Percentiles rank a stretch among this genome's conserved stretches.
Evolutionary conservation across 257 asterid species (phyloP).

Genomic region (Jacaranda copaia): DNA sequence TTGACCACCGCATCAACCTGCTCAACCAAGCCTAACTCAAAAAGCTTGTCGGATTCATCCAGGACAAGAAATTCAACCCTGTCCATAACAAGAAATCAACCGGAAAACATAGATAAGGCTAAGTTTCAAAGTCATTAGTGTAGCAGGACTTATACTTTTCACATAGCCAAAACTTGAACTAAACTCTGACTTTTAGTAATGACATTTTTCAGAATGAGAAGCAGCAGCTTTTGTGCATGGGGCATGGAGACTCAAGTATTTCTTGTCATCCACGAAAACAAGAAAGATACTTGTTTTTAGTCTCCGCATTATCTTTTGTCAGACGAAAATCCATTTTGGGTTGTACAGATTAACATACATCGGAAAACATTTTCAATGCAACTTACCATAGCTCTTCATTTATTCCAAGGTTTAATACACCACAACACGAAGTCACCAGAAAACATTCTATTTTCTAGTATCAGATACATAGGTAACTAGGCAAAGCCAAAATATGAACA

Average conservation of each 20-base stretch:
- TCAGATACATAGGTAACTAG: conserved; percentile 15
- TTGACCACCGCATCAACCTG: conserved; percentile 92
- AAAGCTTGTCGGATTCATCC: conserved; percentile 93
- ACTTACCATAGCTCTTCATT: no score
- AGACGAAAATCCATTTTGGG: no score
- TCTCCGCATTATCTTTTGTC: no score
- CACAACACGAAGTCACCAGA: conserved; percentile 19
- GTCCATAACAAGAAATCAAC: conserved; percentile 38
- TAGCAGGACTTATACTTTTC: not conserved
- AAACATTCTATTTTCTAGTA: not conserved
- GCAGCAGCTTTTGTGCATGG: not conserved
- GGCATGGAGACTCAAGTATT: no score
- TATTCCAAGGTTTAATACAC: no score
- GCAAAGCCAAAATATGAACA: conserved; percentile 3
- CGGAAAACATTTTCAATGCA: no score
- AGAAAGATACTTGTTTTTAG: no score
- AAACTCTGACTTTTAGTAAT: not conserved
- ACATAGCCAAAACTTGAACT: not conserved
- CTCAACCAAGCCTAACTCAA: conserved; percentile 89
- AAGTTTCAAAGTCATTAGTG: conserved; percentile 9
- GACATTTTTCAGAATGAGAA: conserved; percentile 28
- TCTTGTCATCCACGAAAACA: no score
- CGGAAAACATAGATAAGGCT: conserved; percentile 12
- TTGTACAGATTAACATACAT: no score
- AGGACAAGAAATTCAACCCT: conserved; percentile 92